Conservation (phyloP, 2,329 filamentous ascomycete genomes). For the Pestalotiopsis sp. region DNA sequence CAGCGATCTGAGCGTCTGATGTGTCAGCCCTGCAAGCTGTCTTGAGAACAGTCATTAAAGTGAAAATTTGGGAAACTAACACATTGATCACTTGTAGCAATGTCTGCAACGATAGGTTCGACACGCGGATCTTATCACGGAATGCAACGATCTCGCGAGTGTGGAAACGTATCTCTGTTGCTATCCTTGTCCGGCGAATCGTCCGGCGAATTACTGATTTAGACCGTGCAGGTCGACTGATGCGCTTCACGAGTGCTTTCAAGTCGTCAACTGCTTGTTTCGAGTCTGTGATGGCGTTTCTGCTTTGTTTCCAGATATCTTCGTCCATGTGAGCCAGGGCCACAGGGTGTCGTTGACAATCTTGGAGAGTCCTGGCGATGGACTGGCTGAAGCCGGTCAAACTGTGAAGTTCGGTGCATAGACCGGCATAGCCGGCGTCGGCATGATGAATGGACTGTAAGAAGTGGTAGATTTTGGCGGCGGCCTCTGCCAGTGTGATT, state of each 20-base stretch:
- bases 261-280: not conserved
- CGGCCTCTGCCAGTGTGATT: not conserved
- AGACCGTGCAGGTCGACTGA: not conserved
- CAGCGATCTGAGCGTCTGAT: not conserved
- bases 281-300: not conserved
- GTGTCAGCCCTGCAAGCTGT: not conserved
- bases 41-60: not conserved
- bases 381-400: not conserved
- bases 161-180: not conserved
- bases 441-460: not conserved
- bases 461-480: not conserved
- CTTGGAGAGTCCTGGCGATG: not conserved
- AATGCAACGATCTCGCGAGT: not conserved
- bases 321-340: not conserved
- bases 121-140: not conserved
- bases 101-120: not conserved
- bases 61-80: not conserved
- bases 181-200: not conserved
- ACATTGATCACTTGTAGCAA: not conserved
- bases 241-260: not conserved
- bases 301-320: not conserved
- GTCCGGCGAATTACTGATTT: not conserved
- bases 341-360: not conserved
- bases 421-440: not conserved
- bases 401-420: not conserved